phyloP scores from a whole-genome alignment of 148 eudicot species.

The Rhododendron ferrugineum region DNA sequence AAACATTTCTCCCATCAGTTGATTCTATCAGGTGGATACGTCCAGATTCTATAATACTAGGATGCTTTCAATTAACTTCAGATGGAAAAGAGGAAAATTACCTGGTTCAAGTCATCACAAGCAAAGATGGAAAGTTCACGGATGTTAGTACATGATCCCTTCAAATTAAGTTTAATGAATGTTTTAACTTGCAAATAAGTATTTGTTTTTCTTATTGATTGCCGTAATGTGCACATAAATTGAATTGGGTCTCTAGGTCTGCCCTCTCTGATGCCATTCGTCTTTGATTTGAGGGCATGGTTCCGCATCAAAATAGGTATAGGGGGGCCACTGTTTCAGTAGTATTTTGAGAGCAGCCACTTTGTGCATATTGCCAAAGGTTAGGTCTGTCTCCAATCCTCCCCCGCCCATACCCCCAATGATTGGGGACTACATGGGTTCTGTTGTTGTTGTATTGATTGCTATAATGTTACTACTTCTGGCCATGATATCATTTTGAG shows the following conservation, averaged over 20 bases:
- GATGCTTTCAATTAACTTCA: constrained; percentile 50
- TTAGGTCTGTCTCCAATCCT: neutral
- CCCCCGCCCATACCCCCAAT: no score
- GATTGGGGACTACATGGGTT: neutral
- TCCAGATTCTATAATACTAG: constrained; percentile 72
- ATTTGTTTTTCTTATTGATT: neutral
- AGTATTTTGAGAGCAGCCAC: no score
- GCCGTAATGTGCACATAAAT: neutral
- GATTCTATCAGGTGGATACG: constrained; percentile 87
- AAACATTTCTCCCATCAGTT: constrained; percentile 35
- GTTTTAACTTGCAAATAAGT: neutral
- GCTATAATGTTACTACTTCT: neutral
- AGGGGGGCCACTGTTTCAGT: no score
- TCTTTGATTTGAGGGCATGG: constrained; percentile 24
- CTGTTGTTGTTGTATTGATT: neutral
- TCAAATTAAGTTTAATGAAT: neutral
- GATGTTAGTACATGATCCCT: constrained; percentile 45
- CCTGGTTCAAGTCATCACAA: constrained; percentile 65
- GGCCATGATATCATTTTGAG: neutral
- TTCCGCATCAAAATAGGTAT: no score
- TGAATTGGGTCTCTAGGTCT: neutral
- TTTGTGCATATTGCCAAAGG: constrained; percentile 38
- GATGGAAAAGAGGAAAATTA: constrained; percentile 69
- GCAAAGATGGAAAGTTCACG: constrained; percentile 41
- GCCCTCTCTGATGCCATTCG: neutral